Base-by-base conservation (phyloP, 1,139 yeast species). In the Kodamaea derodonti region DNA sequence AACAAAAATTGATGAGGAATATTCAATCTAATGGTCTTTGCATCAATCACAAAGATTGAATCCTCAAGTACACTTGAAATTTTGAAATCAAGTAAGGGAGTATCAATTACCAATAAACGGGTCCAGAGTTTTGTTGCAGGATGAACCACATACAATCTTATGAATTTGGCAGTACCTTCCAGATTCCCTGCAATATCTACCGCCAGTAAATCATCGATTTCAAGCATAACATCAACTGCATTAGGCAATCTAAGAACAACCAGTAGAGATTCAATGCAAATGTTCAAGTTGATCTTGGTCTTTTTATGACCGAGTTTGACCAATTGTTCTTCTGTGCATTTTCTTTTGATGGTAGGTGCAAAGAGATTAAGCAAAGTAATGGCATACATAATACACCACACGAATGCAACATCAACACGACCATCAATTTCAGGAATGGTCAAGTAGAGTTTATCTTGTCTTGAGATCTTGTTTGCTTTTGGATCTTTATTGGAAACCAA, bases 1-100 rank as follows among this genome's bases (percentile, higher is more conserved):
- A 83, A 74, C 36, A 80, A 64, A 48, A 80, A 80, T 40, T 78
- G 78, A 49, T 78, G 78, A 1, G 87, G 85, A 33, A 80, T 60
- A 34, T 57, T 60, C 29, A 70, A 45, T 28, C 69, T 46, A 9
- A 69, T 51, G 2, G 61, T 54, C 11, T 48, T 48, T 7, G 70
- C 48, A 1, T 40, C 40, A 13, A 66, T 44, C 11, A 26, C 27
- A 9, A 43, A 24, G 9, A n/a, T 24, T 4, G 44, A 34, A 17
- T 40, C 31, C 22, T 32, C 20, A 32, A 41, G 22, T 24, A 33
- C 17, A 20, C 32, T n/a, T 33, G 34, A 10, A 30, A 45, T 26
- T 51, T 60, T 51, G 29, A 54, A 38, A 24, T 45, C 60, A 28
- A 45, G 65, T 31, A 31, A 58, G 35, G 58, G 67, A 49, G 75